phyloP scores from a whole-genome alignment of 1,284 basidiomycete genomes.

The Moniliophthora roreri region DNA sequence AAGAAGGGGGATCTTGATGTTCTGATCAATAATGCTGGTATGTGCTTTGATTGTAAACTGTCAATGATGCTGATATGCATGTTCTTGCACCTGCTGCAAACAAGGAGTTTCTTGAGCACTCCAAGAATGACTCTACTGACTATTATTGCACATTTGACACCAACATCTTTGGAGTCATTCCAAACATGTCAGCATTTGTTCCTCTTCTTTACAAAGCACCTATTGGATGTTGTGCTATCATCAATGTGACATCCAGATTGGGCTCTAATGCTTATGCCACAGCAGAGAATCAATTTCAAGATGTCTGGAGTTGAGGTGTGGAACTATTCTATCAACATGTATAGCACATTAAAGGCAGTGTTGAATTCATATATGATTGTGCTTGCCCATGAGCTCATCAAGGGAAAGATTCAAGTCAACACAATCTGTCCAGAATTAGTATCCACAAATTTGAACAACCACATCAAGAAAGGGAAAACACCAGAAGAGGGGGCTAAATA shows the following conservation, averaged over 20 bases:
- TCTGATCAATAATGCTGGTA: slow-evolving; percentile 50
- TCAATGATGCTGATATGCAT: too few relatives aligned
- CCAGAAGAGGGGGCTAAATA: slow-evolving; percentile 33
- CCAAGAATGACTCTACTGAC: slow-evolving; percentile 28
- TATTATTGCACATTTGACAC: slow-evolving; percentile 37
- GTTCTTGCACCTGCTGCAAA: slow-evolving; percentile 30
- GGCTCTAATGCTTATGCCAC: slow-evolving; percentile 25
- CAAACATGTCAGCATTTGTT: slow-evolving; percentile 33
- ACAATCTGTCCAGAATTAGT: slow-evolving; percentile 40
- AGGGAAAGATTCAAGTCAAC: slow-evolving; percentile 31
- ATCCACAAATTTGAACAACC: slow-evolving; percentile 39
- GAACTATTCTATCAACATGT: slow-evolving; percentile 11
- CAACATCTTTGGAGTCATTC: slow-evolving; percentile 38
- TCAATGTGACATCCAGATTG: slow-evolving; percentile 11
- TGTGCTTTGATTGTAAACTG: too few relatives aligned
- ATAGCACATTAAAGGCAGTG: slow-evolving; percentile 17
- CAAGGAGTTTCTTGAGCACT: slow-evolving; percentile 31
- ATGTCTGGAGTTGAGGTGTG: slow-evolving; percentile 37
- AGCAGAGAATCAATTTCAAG: slow-evolving; percentile 43
- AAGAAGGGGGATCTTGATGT: slow-evolving; percentile 44
- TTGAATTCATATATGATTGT: slow-evolving; percentile 16
- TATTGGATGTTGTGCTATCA: slow-evolving; percentile 18
- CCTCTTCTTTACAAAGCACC: slow-evolving; percentile 30
- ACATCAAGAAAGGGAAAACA: slow-evolving; percentile 34
- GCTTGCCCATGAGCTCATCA: slow-evolving; percentile 16